Conservation (phyloP, 1,284 basidiomycete species). For the Coniferiporia weirii region DNA sequence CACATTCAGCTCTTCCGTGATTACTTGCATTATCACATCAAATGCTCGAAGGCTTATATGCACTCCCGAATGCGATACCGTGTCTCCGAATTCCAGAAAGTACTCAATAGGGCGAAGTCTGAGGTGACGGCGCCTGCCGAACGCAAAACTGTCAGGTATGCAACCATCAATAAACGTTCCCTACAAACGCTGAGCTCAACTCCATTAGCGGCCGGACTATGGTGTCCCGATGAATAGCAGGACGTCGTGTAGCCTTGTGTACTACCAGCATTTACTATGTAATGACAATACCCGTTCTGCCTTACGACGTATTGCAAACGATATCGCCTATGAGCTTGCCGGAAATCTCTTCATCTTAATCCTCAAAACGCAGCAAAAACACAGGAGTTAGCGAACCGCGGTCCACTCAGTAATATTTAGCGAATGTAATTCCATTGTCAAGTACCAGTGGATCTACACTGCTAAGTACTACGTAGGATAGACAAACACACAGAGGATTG, state of each 20-base stretch:
- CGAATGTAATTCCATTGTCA: too few relatives aligned
- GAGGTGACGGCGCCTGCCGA: conserved; percentile 75
- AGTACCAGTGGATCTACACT: too few relatives aligned
- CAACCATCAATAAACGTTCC: conserved; percentile 2
- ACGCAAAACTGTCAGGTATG: conserved; percentile 88
- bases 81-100: conserved; percentile 96
- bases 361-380: too few relatives aligned
- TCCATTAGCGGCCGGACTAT: conserved; percentile 46
- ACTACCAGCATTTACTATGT: background rate
- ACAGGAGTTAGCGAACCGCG: too few relatives aligned
- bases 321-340: background rate
- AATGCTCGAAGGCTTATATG: conserved; percentile 99
- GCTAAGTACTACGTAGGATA: too few relatives aligned
- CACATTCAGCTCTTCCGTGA: conserved; percentile 97
- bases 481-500: too few relatives aligned
- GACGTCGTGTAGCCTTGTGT: background rate
- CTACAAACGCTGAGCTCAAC: conserved; percentile 15
- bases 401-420: too few relatives aligned
- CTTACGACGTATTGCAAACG: background rate
- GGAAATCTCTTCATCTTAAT: too few relatives aligned
- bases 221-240: conserved; percentile 37
- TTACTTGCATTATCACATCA: conserved; percentile 99
- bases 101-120: conserved; percentile 96
- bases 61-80: conserved; percentile 95
- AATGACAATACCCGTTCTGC: background rate